phyloP scores from a whole-genome alignment of 345 rosid genomes.

The Garcia nutans region DNA sequence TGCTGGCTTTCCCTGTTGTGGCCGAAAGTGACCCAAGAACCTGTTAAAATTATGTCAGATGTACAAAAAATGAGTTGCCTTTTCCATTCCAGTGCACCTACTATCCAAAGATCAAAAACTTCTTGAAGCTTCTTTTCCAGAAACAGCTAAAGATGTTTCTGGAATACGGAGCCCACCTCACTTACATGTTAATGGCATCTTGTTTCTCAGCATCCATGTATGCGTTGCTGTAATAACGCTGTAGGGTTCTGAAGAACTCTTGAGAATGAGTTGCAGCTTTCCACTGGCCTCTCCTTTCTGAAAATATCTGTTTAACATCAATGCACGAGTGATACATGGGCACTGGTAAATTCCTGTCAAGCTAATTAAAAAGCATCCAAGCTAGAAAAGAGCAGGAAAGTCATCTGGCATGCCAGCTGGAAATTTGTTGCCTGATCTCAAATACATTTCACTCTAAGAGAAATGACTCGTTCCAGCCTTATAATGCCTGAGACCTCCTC shows the following conservation, averaged over 20 bases:
- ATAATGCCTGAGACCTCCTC: not conserved
- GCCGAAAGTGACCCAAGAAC: constrained; percentile 96
- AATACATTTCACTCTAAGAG: not conserved
- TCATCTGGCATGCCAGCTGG: not conserved
- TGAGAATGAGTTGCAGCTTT: constrained; percentile 96
- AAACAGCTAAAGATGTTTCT: not conserved
- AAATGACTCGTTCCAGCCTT: not conserved
- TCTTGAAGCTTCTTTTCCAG: not conserved
- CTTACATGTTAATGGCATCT: constrained; percentile 93
- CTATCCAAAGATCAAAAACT: not conserved
- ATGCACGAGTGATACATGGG: not conserved
- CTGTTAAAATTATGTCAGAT: constrained; percentile 38
- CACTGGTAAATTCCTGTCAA: not conserved
- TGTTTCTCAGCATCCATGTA: constrained; percentile 93
- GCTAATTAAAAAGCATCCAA: not conserved
- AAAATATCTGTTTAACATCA: constrained; percentile 64
- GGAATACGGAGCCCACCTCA: constrained; percentile 6
- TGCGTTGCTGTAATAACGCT: constrained; percentile 90
- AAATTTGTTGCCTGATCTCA: not conserved
- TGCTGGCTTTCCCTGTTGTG: constrained; percentile 80
- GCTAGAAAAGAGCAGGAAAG: not conserved
- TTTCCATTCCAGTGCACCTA: not conserved
- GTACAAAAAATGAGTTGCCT: constrained; percentile 2
- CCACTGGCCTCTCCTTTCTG: constrained; percentile 98
- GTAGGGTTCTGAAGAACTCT: constrained; percentile 79